phyloP scores from a whole-genome alignment of 2,329 filamentous ascomycete genomes.

The Trichoderma afroharzianum region DNA sequence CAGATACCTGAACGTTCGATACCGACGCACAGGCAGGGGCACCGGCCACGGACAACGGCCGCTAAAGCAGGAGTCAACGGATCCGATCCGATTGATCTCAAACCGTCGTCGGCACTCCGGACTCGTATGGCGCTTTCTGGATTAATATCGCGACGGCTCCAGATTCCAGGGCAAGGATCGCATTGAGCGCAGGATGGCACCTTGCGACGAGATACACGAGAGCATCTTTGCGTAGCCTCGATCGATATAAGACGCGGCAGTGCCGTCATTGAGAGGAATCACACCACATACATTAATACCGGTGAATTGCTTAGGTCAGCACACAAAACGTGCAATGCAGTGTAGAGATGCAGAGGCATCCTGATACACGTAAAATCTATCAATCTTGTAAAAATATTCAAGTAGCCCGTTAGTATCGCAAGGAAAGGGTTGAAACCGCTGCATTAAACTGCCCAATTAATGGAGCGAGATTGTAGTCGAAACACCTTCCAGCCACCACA shows the following conservation, averaged over 20 bases:
- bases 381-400: not conserved
- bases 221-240: not conserved
- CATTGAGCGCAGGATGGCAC: not conserved
- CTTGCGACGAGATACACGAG: not conserved
- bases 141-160: not conserved
- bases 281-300: not conserved
- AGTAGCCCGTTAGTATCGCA: not conserved
- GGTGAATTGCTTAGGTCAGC: not conserved
- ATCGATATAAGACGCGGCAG: not conserved
- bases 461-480: not conserved
- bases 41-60: not conserved
- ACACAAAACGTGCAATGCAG: not conserved
- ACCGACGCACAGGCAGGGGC: not conserved
- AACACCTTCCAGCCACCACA: too few relatives aligned
- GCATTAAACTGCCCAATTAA: not conserved
- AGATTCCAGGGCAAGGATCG: not conserved
- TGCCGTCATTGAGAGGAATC: not conserved
- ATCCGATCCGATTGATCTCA: conserved; percentile 10
- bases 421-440: not conserved
- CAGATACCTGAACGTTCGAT: not conserved
- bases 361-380: not conserved
- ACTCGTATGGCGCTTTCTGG: not conserved
- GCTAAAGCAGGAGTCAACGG: conserved; percentile 1
- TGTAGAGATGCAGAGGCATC: not conserved
- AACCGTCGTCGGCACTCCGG: not conserved